Evolutionary conservation across 2,329 filamentous ascomycete genomes (phyloP), one percentile per base, ranked within the genome.

Genomic region (Xylariaceae sp.): DNA sequence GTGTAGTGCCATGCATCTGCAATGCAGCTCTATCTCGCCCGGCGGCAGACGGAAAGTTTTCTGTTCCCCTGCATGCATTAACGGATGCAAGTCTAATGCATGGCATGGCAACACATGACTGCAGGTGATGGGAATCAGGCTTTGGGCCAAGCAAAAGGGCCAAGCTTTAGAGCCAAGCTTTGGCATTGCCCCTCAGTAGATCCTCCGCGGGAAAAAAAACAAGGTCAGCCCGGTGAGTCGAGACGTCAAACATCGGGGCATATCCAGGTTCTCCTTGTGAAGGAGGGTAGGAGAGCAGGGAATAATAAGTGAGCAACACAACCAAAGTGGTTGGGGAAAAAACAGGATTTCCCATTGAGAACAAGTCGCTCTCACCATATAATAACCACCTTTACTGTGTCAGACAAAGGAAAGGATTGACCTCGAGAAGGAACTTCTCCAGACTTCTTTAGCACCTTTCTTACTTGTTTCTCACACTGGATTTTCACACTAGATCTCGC

Each of bases 31-130:
- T 55, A n/a, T 20, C 44, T 51, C 51, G 29, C 35, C 50, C 43
- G 52, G 50, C 49, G 35, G 50, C 49, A 56, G 2, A 53, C 52
- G 55, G 52, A 58, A 48, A 53, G n/a, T n/a, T 52, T 52, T 53
- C 44, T 52, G 39, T 37, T 56, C 44, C 49, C 52, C 48, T 56
- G 55, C 52, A 56, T 58, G 55, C 52, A 46, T 55, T 49, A 43
- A 52, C 41, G 41, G 27, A 49, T 58, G 55, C 52, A 35, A 47
- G 48, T 26, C 52, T 47, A 50, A 50, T 58, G 55, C 55, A 58
- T 46, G 45, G 35, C 36, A 50, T n/a, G n/a, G n/a, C n/a, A n/a
- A n/a, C 40, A 56, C 20, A 49, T 32, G 48, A 47, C 52, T 55
- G 49, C 49, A 56, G 49, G 20, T 32, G 27, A 39, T 53, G 37